Base-by-base conservation (phyloP, 2,329 filamentous ascomycete genomes). In the Phoma sp. region DNA sequence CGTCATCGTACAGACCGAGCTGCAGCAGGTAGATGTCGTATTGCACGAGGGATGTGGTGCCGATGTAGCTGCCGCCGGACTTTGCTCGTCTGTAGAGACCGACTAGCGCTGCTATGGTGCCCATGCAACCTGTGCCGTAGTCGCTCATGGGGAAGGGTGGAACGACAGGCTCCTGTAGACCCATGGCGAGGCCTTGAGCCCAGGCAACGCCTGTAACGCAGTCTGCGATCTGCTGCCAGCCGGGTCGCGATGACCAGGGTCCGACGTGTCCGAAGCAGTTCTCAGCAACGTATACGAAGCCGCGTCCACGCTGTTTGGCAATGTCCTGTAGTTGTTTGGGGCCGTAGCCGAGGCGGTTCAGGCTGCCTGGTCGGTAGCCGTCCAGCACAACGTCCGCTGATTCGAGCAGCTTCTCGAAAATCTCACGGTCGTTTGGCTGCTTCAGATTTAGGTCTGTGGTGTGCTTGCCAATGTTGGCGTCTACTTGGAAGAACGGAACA, bases 201-300 rank as follows among this genome's bases (percentile, higher is more conserved):
- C 83, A 86, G 0, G 84, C 84, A 2, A 85, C 75, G 4, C 84
- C 84, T 53, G 82, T 82, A 71, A 81, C 86, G 51, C 82, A 88
- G 68, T 90, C 88, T 15, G 87, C 87, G 61, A 89, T 89, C 63
- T 89, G 87, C 67, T 89, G 88, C 88, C 88, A 91, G 6, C 88
- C 88, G 5, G 86, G 83, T 3, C 88, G 80, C 7, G 76, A 74
- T 1, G 84, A 81, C 88, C 87, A 90, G 55, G 87, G 84, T 6
- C 82, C 84, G 27, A 81, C 76, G 31, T 84, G 85, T 0, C 88
- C 88, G 62, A 90, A 91, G 69, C 88, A 91, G 69, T 91, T 87
- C 71, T 91, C 88, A 31, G 84, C 82, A 7, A 90, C 85, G 64
- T 89, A 89, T 6, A 91, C 80, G 31, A 88, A 83, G 1, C 88